Conservation (phyloP, 2,329 filamentous ascomycete species). For the Hymenoscyphus fraxineus region DNA sequence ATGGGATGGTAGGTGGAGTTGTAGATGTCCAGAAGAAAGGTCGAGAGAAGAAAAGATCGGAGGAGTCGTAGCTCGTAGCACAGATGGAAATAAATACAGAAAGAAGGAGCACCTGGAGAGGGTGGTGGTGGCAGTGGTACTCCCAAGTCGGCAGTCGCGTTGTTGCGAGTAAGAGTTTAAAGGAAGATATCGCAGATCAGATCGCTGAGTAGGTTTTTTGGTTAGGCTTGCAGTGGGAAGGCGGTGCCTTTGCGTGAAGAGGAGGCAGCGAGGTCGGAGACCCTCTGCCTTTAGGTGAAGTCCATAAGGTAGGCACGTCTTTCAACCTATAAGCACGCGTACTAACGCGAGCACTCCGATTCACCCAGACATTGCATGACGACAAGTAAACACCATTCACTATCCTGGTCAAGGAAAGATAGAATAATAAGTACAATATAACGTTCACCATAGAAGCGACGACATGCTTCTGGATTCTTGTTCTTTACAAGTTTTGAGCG, state of each 20-base stretch:
- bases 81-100: constrained; percentile 29
- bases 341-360: too few relatives aligned
- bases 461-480: too few relatives aligned
- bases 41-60: constrained; percentile 27
- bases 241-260: not conserved
- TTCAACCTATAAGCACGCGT: too few relatives aligned
- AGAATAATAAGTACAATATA: too few relatives aligned
- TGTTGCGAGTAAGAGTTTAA: not conserved
- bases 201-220: not conserved
- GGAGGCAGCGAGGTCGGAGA: too few relatives aligned
- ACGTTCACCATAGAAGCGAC: too few relatives aligned
- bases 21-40: constrained; percentile 24
- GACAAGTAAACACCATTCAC: too few relatives aligned
- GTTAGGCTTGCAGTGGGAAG: not conserved
- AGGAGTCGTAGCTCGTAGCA: constrained; percentile 31
- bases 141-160: constrained; percentile 9
- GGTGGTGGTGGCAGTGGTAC: not conserved
- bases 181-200: not conserved
- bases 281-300: too few relatives aligned
- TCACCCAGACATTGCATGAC: too few relatives aligned
- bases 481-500: not conserved
- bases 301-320: too few relatives aligned
- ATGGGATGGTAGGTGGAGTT: constrained; percentile 29
- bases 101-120: constrained; percentile 26
- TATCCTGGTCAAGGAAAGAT: too few relatives aligned